phyloP scores from a whole-genome alignment of 345 rosid genomes.

The Euphorbia tirucalli region DNA sequence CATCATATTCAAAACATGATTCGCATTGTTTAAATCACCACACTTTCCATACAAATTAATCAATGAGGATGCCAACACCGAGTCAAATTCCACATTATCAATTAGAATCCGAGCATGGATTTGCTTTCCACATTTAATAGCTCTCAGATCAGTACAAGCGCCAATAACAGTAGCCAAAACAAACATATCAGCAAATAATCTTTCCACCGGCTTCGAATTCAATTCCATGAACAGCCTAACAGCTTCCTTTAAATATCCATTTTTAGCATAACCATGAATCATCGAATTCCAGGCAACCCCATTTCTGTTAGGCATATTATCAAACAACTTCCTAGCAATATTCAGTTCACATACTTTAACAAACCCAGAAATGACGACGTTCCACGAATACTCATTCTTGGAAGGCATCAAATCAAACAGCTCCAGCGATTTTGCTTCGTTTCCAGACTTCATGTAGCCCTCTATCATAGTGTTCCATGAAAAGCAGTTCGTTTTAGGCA shows the following conservation, averaged over 20 bases:
- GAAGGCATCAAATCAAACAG: slow-evolving; percentile 54
- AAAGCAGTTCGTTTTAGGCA: slow-evolving; percentile 60
- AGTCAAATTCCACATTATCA: slow-evolving; percentile 42
- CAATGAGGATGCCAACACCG: slow-evolving; percentile 57
- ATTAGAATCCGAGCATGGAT: slow-evolving; percentile 60
- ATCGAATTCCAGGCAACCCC: slow-evolving; percentile 53
- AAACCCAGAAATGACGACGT: slow-evolving; percentile 60
- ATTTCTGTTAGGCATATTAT: slow-evolving; percentile 64
- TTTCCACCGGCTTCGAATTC: slow-evolving; percentile 32
- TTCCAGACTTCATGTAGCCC: slow-evolving; percentile 56
- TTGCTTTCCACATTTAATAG: slow-evolving; percentile 62
- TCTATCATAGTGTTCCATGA: slow-evolving; percentile 75
- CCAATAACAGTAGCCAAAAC: slow-evolving; percentile 58
- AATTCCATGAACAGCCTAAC: slow-evolving; percentile 51
- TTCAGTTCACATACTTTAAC: slow-evolving; percentile 52
- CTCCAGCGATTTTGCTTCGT: slow-evolving; percentile 34
- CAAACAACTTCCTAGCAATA: slow-evolving; percentile 52
- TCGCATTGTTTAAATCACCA: slow-evolving; percentile 60
- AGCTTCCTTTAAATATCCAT: slow-evolving; percentile 52
- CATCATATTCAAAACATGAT: slow-evolving; percentile 39
- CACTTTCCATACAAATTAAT: slow-evolving; percentile 69
- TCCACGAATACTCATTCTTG: slow-evolving; percentile 66
- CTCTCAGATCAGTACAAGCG: slow-evolving; percentile 59
- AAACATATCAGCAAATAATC: slow-evolving; percentile 41
- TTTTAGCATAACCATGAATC: slow-evolving; percentile 51